These are phyloP conservation scores for Ceratocystis smalleyi DNA, from an alignment of 2,329 filamentous ascomycete species.

Conservation along the genomic window DNA sequence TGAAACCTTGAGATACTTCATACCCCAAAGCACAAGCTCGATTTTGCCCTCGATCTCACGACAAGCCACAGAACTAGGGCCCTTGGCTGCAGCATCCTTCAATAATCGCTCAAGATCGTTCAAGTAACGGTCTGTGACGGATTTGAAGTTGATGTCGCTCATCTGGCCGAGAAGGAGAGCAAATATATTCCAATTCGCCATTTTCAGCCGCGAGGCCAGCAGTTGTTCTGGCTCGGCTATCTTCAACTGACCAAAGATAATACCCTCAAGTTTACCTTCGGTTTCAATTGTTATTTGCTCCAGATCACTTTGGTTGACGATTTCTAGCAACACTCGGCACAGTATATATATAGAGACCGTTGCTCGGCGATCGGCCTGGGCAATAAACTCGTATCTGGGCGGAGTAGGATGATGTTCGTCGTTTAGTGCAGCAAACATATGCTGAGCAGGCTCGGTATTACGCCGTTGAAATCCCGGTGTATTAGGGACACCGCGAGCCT, in stretches of 20 bases:
- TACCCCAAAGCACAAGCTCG: constrained; percentile 74
- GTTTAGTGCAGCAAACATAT: constrained; percentile 30
- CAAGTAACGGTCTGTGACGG: constrained; percentile 69
- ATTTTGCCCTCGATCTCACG: constrained; percentile 65
- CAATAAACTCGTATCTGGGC: constrained; percentile 41
- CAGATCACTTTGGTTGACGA: constrained; percentile 78
- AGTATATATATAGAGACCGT: constrained; percentile 93
- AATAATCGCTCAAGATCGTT: constrained; percentile 65
- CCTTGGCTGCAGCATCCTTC: constrained; percentile 58
- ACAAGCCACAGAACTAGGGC: constrained; percentile 38
- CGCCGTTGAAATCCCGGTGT: constrained; percentile 45
- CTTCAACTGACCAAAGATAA: constrained; percentile 92
- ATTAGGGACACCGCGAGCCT: constrained; percentile 29
- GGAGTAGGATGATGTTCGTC: constrained; percentile 27
- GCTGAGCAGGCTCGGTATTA: constrained; percentile 51
- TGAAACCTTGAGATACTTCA: constrained; percentile 75
- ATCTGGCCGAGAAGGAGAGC: constrained; percentile 87
- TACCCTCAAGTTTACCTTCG: constrained; percentile 83
- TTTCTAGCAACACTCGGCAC: constrained; percentile 82
- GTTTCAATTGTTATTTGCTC: constrained; percentile 74
- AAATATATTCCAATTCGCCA: constrained; percentile 93
- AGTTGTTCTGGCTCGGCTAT: constrained; percentile 72
- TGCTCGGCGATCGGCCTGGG: constrained; percentile 72
- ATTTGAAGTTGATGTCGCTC: constrained; percentile 80
- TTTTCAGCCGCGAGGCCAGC: constrained; percentile 60